Percentiles rank a stretch among this genome's conserved stretches.
Conservation (phyloP, 768 basidiomycete genomes). For the Boletus pseudopeckii region DNA sequence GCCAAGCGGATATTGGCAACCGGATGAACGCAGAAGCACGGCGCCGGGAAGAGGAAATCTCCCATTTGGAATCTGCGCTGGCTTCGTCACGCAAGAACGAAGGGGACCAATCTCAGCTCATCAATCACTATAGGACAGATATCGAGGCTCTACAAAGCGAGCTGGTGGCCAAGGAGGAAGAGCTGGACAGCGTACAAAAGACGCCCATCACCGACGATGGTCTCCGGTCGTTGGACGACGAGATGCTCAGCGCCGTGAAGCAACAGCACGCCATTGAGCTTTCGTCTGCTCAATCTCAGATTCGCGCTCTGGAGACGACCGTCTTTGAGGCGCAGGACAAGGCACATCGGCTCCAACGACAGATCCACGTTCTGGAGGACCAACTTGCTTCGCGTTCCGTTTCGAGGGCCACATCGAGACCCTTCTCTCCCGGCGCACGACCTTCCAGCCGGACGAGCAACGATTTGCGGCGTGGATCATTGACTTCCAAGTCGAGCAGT, state of each 20-base stretch:
- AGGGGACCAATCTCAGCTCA: conserved; percentile 62
- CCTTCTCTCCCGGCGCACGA: conserved; percentile 48
- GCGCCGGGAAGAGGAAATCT: conserved; percentile 52
- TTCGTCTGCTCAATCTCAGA: conserved; percentile 74
- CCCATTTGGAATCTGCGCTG: conserved; percentile 49
- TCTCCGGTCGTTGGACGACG: conserved; percentile 63
- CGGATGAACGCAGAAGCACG: conserved; percentile 44
- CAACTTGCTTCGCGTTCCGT: conserved; percentile 50
- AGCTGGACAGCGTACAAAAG: conserved; percentile 53
- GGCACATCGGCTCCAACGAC: conserved; percentile 65
- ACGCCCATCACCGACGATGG: conserved; percentile 39
- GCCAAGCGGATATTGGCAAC: conserved; percentile 57
- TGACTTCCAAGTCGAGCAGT: conserved; percentile 28
- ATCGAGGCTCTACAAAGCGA: conserved; percentile 68
- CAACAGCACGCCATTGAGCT: conserved; percentile 81
- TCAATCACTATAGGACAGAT: conserved; percentile 64
- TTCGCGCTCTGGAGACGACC: conserved; percentile 69
- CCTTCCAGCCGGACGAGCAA: conserved; percentile 40
- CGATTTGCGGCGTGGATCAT: conserved; percentile 39
- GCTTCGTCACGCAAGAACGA: conserved; percentile 43
- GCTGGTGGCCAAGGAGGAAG: conserved; percentile 58
- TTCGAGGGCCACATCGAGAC: conserved; percentile 41
- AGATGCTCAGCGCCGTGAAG: conserved; percentile 62
- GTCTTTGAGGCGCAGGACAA: conserved; percentile 72
- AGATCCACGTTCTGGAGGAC: conserved; percentile 61